Conservation (phyloP, 768 basidiomycete species). For the Hebeloma cylindrosporum region DNA sequence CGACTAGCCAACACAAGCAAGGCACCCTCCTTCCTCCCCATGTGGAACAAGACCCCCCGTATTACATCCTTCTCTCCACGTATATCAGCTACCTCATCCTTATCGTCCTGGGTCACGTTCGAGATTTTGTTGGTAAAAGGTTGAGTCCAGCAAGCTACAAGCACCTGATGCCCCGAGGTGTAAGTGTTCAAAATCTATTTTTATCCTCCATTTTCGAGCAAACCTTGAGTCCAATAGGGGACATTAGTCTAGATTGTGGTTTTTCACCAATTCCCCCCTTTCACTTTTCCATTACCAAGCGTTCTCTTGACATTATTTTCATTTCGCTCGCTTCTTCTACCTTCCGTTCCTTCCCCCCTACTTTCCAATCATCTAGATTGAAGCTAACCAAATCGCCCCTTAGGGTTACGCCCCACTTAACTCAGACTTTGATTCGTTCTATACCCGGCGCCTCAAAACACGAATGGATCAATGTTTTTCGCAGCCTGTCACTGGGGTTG, state of each 20-base stretch:
- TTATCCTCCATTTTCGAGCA: slow-evolving; percentile 1
- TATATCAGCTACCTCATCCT: slow-evolving; percentile 94
- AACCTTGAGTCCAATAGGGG: no score
- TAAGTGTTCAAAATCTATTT: slow-evolving; percentile 43
- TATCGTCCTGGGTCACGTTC: slow-evolving; percentile 87
- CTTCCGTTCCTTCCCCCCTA: background rate
- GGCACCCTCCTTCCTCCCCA: slow-evolving; percentile 51
- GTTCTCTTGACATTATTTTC: slow-evolving; percentile 2
- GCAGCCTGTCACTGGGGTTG: slow-evolving; percentile 90
- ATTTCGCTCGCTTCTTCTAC: background rate
- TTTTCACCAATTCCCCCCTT: no score
- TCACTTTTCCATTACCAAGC: no score
- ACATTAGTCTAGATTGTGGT: no score
- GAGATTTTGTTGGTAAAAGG: slow-evolving; percentile 94
- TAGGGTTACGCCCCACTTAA: slow-evolving; percentile 96
- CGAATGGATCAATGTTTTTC: slow-evolving; percentile 97
- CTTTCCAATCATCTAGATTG: no score
- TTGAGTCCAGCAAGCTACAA: slow-evolving; percentile 66
- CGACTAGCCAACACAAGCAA: slow-evolving; percentile 58
- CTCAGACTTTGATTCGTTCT: slow-evolving; percentile 99
- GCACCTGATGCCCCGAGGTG: slow-evolving; percentile 82
- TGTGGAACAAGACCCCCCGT: slow-evolving; percentile 83
- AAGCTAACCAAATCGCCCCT: slow-evolving; percentile 7
- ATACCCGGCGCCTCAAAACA: slow-evolving; percentile 91
- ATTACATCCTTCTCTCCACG: slow-evolving; percentile 88